Base-by-base conservation (phyloP, 164 flowering plant genomes). In the Annona squamosa region DNA sequence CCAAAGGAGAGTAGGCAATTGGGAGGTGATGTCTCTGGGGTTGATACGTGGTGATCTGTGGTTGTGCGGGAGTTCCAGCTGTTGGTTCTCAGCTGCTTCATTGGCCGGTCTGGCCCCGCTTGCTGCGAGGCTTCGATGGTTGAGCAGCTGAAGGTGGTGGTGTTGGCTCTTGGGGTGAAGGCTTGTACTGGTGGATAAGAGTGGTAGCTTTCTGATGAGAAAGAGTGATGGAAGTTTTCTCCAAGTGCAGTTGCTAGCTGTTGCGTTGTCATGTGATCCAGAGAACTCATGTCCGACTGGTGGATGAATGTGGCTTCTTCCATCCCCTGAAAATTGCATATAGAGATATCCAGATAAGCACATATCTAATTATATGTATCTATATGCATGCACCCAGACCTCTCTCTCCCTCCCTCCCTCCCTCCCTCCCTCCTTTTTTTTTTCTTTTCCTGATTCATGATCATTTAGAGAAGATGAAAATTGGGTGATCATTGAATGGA, bases 231-330 rank as follows among this genome's bases (percentile, higher is more conserved):
- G 56, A 84, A 78, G 67, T 79, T 76, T 18, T 81, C 83, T 62
- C 81, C 87, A 74, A 85, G 81, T 65, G 86, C 83, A 75, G 85
- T 82, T 66, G 79, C 77, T 66, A 82, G 19, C 48, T 87, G 87
- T 6, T 76, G 79, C 45, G 79, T 41, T 59, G 75, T 79, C 4
- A 88, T 72, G 64, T 87, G 89, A 68, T 87, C 88, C 17, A 78
- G 17, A 1, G 86, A 82, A 74, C 75, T 77, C 80, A 83, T 73
- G 13, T 82, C 79, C 79, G 84, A 85, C 71, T 83, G 87, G 18
- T 80, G 75, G 57, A 82, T 71, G 72, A 86, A 84, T 67, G 79
- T 48, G 13, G 76, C 70, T 74, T 87, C 87, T 65, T 82, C 90
- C 81, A 86, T 82, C 75, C 82, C 95, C 93, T 89, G 77, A 16